A percentile compares a stretch with the other conserved stretches of the same genome.
phyloP scores from a whole-genome alignment of 139 green algal genomes.

The Eudorina sp. region DNA sequence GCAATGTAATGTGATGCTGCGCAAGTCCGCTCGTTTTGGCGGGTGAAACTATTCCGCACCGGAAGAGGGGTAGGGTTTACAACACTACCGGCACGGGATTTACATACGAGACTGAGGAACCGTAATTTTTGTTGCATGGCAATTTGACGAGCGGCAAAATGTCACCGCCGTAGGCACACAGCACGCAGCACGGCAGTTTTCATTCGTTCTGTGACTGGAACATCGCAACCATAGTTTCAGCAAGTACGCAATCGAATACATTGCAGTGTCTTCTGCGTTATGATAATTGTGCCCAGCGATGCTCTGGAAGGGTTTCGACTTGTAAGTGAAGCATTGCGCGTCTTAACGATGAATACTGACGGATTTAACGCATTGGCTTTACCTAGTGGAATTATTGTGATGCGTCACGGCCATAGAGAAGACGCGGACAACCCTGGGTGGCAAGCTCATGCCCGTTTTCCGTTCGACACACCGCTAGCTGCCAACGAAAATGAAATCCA shows the following conservation, averaged over 20 bases:
- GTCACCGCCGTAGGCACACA: too few relatives aligned
- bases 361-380: neutral
- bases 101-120: too few relatives aligned
- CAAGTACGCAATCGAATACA: neutral
- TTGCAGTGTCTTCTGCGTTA: neutral
- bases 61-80: neutral
- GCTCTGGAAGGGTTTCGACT: too few relatives aligned
- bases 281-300: neutral
- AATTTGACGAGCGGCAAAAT: too few relatives aligned
- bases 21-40: neutral
- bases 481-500: neutral
- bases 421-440: conserved; percentile 1
- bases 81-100: too few relatives aligned
- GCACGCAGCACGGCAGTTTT: neutral
- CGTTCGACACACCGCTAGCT: conserved; percentile 1
- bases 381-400: conserved; percentile 6
- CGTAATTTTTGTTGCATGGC: too few relatives aligned
- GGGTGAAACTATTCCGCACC: neutral
- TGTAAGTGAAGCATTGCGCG: neutral
- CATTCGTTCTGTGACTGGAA: neutral
- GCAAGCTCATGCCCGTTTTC: neutral
- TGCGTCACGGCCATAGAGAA: conserved; percentile 11
- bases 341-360: neutral
- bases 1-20: neutral
- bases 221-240: neutral